phyloP scores from a whole-genome alignment of 257 asterid genomes.

The Prunella vulgaris region DNA sequence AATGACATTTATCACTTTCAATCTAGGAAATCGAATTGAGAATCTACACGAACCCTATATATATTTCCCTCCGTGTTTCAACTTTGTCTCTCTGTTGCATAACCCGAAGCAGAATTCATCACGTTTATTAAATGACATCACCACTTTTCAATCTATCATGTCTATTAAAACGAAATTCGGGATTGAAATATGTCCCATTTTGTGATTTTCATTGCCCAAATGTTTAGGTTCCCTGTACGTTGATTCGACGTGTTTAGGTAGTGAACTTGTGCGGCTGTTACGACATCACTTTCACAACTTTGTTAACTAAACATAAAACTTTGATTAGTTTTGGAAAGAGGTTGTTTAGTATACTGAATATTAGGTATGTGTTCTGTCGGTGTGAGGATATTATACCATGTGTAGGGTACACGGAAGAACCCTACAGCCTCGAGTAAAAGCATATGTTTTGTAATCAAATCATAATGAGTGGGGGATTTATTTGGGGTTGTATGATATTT shows the following conservation, averaged over 20 bases:
- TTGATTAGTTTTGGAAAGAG: neutral
- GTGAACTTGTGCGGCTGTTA: constrained; percentile 24
- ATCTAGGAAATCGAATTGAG: no score
- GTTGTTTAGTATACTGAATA: neutral
- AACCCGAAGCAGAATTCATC: no score
- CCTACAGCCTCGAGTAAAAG: constrained; percentile 1
- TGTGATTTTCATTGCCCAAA: neutral
- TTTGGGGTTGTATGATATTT: constrained; percentile 12
- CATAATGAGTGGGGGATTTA: constrained; percentile 18
- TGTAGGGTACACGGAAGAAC: neutral
- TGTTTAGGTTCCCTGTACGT: neutral
- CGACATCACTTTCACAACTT: constrained; percentile 27
- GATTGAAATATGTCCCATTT: neutral
- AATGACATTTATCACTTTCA: no score
- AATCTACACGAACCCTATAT: no score
- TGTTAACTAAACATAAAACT: neutral
- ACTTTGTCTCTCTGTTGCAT: no score
- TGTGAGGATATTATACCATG: constrained; percentile 19
- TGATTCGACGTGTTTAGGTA: constrained; percentile 16
- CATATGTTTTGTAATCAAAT: constrained; percentile 15
- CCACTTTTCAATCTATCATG: no score
- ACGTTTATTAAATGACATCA: no score
- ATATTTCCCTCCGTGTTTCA: no score
- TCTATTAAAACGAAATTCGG: neutral
- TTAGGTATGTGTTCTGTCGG: constrained; percentile 32